Evolutionary conservation across 2,329 filamentous ascomycete species (phyloP).

Genomic region (Stemphylium vesicarium): DNA sequence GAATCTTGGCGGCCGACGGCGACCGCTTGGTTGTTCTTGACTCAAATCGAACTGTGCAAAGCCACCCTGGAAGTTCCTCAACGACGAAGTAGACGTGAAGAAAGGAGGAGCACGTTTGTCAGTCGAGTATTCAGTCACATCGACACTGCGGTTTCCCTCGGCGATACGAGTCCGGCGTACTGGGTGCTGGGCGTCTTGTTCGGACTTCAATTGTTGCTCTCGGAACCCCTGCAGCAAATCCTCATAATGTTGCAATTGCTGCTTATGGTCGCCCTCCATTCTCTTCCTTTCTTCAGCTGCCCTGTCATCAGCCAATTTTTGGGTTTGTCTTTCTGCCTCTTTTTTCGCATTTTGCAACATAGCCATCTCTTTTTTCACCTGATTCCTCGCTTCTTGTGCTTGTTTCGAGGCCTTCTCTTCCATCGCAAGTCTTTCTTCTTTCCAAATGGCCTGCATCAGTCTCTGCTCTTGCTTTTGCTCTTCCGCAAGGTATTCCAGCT

Average conservation of each 20-base stretch:
- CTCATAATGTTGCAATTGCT: neutral
- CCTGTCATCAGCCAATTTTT: neutral
- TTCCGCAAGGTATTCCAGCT: neutral
- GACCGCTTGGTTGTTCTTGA: neutral
- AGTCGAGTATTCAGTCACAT: constrained; percentile 26
- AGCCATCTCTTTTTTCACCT: neutral
- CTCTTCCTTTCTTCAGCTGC: neutral
- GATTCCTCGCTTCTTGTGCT: neutral
- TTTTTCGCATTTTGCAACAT: neutral
- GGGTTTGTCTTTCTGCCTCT: neutral
- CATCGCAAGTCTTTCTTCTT: neutral
- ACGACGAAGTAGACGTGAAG: neutral
- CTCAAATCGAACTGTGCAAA: neutral
- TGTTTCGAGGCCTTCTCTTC: neutral
- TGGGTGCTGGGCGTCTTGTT: neutral
- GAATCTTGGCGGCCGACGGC: neutral
- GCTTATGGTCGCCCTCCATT: neutral
- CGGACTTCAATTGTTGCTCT: neutral
- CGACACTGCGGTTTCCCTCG: constrained; percentile 23
- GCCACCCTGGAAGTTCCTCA: neutral
- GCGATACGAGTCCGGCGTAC: constrained; percentile 20
- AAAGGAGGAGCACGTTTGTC: neutral
- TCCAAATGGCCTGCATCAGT: neutral
- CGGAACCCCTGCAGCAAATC: neutral
- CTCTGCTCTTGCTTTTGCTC: neutral